phyloP scores from a whole-genome alignment of 345 rosid species.

The Euphorbia peplus region DNA sequence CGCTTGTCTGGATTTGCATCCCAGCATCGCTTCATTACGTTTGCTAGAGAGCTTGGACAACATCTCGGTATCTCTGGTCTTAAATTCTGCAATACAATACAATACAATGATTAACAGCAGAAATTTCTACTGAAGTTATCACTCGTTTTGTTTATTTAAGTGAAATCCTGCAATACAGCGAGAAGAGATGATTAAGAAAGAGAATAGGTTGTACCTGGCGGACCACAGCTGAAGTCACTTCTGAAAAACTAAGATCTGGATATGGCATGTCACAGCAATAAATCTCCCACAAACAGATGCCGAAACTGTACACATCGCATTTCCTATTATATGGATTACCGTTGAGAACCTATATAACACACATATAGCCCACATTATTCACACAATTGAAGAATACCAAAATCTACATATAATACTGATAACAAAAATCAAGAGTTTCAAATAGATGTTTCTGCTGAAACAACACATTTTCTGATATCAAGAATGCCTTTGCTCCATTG shows the following conservation, averaged over 20 bases:
- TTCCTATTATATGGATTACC: conserved; percentile 94
- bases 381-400: background rate
- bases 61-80: conserved; percentile 98
- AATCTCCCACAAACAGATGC: conserved; percentile 96
- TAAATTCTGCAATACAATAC: conserved; percentile 53
- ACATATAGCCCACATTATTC: conserved; percentile 18
- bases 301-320: conserved; percentile 96
- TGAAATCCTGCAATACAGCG: background rate
- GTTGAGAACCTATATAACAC: conserved; percentile 74
- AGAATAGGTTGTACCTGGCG: conserved; percentile 56
- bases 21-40: conserved; percentile 98
- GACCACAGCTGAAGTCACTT: conserved; percentile 95
- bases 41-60: conserved; percentile 81
- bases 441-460: background rate
- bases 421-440: background rate
- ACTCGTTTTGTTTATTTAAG: background rate
- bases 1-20: conserved; percentile 91
- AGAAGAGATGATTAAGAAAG: background rate
- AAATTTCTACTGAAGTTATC: background rate
- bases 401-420: background rate
- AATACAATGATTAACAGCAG: conserved; percentile 4
- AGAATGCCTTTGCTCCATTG: background rate
- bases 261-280: conserved; percentile 99
- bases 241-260: conserved; percentile 90
- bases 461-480: background rate